These are phyloP conservation scores for Fusarium annulatum DNA, from an alignment of 2,329 filamentous ascomycete species.

Conservation along the genomic window DNA sequence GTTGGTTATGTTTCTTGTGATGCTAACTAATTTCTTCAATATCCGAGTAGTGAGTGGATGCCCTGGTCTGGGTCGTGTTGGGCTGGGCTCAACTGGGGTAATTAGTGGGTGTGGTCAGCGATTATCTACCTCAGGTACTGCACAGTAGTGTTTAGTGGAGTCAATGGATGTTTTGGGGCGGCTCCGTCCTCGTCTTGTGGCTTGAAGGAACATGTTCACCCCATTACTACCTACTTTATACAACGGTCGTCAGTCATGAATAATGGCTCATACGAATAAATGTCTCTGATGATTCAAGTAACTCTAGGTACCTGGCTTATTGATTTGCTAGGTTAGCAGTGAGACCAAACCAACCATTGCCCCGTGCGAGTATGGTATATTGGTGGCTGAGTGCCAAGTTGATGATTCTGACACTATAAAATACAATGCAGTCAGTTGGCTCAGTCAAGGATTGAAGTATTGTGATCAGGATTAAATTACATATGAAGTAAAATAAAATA, in stretches of 20 bases:
- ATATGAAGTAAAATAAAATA: not conserved
- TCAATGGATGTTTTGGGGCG: constrained; percentile 6
- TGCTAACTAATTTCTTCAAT: constrained; percentile 38
- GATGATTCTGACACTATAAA: not conserved
- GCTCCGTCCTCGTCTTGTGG: constrained; percentile 24
- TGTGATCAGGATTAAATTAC: constrained; percentile 12
- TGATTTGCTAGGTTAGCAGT: not conserved
- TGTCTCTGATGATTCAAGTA: constrained; percentile 12
- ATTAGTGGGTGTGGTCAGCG: constrained; percentile 19
- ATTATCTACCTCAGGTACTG: not conserved
- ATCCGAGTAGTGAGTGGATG: constrained; percentile 22
- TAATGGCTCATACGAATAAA: not conserved
- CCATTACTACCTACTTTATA: not conserved
- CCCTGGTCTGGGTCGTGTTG: not conserved
- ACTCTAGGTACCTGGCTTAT: not conserved
- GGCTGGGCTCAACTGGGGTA: not conserved
- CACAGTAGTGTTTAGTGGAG: constrained; percentile 16
- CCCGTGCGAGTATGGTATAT: constrained; percentile 7
- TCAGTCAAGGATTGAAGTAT: constrained; percentile 1
- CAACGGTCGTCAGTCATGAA: not conserved
- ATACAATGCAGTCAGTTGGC: not conserved
- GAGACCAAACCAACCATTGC: not conserved
- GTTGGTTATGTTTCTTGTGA: constrained; percentile 20
- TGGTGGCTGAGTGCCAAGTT: constrained; percentile 15
- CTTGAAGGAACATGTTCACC: constrained; percentile 13